A percentile compares a stretch with the other conserved stretches of the same genome.
Conservation (phyloP, 2,329 filamentous ascomycete species). For the Lachnellula hyalina region DNA sequence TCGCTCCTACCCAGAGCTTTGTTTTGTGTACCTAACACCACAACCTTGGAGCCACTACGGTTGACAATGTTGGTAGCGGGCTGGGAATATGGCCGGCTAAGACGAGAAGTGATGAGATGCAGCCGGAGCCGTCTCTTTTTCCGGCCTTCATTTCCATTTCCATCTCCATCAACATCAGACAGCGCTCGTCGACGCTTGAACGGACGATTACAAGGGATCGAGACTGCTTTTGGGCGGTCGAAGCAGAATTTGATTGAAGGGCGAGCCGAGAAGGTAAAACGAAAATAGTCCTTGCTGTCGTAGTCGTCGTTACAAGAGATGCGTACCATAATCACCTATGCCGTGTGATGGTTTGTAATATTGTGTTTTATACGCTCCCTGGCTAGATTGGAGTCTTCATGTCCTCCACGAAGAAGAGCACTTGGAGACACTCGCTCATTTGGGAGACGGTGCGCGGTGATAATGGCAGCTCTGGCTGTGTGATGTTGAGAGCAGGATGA, state of each 20-base stretch:
- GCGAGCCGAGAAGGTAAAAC: constrained; percentile 32
- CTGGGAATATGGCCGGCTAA: constrained; percentile 63
- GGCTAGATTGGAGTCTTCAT: constrained; percentile 29
- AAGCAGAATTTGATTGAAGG: constrained; percentile 34
- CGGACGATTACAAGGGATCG: constrained; percentile 15
- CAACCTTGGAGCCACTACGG: constrained; percentile 43
- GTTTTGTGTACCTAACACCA: constrained; percentile 40
- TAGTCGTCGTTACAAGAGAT: constrained; percentile 19
- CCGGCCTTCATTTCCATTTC: constrained; percentile 25
- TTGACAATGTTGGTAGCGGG: constrained; percentile 66
- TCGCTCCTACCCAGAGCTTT: constrained; percentile 42
- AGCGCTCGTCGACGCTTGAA: constrained; percentile 31
- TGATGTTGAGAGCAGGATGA: background rate
- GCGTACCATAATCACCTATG: constrained; percentile 30
- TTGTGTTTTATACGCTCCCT: constrained; percentile 1
- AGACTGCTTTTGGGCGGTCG: constrained; percentile 24
- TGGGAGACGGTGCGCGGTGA: constrained; percentile 2
- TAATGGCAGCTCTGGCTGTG: constrained; percentile 13
- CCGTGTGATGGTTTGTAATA: background rate
- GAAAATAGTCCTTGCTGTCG: constrained; percentile 27
- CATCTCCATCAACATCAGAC: constrained; percentile 31
- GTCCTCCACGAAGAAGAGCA: constrained; percentile 30
- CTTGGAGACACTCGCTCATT: constrained; percentile 30
- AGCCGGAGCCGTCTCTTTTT: constrained; percentile 65
- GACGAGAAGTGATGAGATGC: constrained; percentile 61